Conservation (phyloP, 139 green algal species). For the Haematococcus lacustris region DNA sequence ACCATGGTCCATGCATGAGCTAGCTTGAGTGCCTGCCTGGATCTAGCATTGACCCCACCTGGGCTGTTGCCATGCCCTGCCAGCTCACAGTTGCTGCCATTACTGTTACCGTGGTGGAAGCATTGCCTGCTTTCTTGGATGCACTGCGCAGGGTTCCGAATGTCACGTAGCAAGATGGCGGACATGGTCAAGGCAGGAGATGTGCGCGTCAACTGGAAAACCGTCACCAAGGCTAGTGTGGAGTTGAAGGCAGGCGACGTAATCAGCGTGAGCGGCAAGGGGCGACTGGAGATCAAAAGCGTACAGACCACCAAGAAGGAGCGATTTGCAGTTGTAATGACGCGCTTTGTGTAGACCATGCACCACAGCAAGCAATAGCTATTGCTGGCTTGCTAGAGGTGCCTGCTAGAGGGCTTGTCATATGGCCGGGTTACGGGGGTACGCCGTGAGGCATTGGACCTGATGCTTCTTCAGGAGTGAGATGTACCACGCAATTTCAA, state of each 20-base stretch:
- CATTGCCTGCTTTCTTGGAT: not conserved
- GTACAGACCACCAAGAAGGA: slow-evolving; percentile 59
- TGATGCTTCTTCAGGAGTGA: too few species aligned
- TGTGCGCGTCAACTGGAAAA: slow-evolving; percentile 68
- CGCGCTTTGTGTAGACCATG: too few species aligned
- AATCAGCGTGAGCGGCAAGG: slow-evolving; percentile 63
- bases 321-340: slow-evolving; percentile 52
- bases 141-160: slow-evolving; percentile 52
- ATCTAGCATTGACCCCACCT: too few species aligned
- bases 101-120: not conserved
- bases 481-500: too few species aligned
- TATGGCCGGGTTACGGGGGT: too few species aligned
- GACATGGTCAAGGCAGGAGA: slow-evolving; percentile 65
- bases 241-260: slow-evolving; percentile 63
- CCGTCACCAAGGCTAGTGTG: slow-evolving; percentile 38
- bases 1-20: not conserved
- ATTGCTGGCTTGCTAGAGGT: too few species aligned
- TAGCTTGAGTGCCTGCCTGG: too few species aligned
- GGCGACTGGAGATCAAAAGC: slow-evolving; percentile 55
- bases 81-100: not conserved
- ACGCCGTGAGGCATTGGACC: too few species aligned
- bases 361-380: too few species aligned
- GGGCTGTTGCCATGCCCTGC: too few species aligned
- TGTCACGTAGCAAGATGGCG: slow-evolving; percentile 63
- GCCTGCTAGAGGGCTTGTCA: too few species aligned